These are phyloP conservation scores for Kodamaea kaohsiungensis DNA, from an alignment of 805 yeast genomes.

Conservation along the genomic window DNA sequence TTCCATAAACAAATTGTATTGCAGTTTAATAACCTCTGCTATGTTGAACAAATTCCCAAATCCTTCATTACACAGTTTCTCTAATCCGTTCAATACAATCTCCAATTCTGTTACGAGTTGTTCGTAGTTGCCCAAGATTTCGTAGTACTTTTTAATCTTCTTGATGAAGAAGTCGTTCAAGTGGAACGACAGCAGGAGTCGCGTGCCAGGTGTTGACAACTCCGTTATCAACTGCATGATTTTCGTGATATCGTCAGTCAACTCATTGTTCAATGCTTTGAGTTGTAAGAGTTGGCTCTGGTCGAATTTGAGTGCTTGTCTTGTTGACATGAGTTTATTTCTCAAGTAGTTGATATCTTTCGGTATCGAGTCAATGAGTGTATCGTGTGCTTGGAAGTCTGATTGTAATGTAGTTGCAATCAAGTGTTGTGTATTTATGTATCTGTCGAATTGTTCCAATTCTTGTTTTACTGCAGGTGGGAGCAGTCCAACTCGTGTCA, in stretches of 20 bases:
- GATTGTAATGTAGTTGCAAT: conserved; percentile 68
- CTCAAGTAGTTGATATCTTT: conserved; percentile 66
- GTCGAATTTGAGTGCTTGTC: conserved; percentile 60
- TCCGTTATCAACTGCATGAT: conserved; percentile 56
- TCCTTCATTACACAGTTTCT: conserved; percentile 39
- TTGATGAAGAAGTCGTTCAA: conserved; percentile 55
- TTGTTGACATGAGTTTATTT: conserved; percentile 61
- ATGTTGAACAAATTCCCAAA: conserved; percentile 45
- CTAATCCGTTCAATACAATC: conserved; percentile 47
- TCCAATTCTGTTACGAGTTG: conserved; percentile 63
- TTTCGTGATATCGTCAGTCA: conserved; percentile 51
- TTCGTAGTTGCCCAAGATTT: conserved; percentile 56
- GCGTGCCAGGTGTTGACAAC: conserved; percentile 54
- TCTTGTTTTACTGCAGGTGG: conserved; percentile 72
- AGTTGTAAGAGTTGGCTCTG: conserved; percentile 35
- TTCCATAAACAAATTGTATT: conserved; percentile 71
- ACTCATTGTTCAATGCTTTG: conserved; percentile 40
- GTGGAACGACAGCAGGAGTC: conserved; percentile 54
- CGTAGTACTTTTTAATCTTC: conserved; percentile 51
- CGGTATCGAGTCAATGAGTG: conserved; percentile 68
- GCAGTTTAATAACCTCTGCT: conserved; percentile 64
- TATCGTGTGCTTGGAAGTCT: conserved; percentile 61
- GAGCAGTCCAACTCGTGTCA: conserved; percentile 73
- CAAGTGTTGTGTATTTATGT: conserved; percentile 71
- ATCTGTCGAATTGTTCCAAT: conserved; percentile 67